Conservation (phyloP, 805 yeast genomes). For the Starmerella scarabaei region DNA sequence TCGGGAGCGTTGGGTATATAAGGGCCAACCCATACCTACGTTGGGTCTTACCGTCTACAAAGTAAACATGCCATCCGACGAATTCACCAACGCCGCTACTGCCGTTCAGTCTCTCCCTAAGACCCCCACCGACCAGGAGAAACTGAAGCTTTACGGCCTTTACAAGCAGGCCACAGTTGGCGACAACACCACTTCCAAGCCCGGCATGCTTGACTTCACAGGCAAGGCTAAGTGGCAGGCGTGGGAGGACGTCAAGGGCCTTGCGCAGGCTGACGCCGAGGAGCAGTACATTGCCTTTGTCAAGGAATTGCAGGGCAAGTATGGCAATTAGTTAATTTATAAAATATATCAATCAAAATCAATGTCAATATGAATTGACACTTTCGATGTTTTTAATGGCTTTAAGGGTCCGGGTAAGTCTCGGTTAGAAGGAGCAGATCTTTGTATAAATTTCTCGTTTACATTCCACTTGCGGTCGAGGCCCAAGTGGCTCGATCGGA, state of each 20-base stretch:
- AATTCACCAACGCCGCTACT: constrained; percentile 42
- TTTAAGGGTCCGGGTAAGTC: too few relatives aligned
- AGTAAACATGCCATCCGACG: constrained; percentile 29
- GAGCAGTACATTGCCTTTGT: constrained; percentile 37
- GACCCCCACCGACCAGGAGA: constrained; percentile 77
- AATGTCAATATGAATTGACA: too few relatives aligned
- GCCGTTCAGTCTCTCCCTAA: constrained; percentile 62
- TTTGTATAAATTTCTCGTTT: too few relatives aligned
- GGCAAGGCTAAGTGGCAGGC: constrained; percentile 98
- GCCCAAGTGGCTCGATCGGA: too few relatives aligned
- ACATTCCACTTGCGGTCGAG: too few relatives aligned
- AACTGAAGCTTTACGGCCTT: constrained; percentile 75
- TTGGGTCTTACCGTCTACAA: too few relatives aligned
- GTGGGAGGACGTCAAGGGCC: constrained; percentile 78
- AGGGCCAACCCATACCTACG: too few relatives aligned
- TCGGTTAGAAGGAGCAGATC: too few relatives aligned
- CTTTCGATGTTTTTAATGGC: too few relatives aligned
- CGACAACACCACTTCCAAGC: constrained; percentile 76
- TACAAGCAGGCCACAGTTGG: constrained; percentile 97
- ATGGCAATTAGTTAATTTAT: constrained; percentile 5
- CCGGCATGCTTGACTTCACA: constrained; percentile 83
- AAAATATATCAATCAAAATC: too few relatives aligned
- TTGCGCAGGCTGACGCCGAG: constrained; percentile 83
- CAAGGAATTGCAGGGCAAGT: constrained; percentile 22
- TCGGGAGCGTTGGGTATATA: too few relatives aligned